These are phyloP conservation scores for Fraxinus platypoda DNA, from an alignment of 305 asterid species.

Conservation along the genomic window DNA sequence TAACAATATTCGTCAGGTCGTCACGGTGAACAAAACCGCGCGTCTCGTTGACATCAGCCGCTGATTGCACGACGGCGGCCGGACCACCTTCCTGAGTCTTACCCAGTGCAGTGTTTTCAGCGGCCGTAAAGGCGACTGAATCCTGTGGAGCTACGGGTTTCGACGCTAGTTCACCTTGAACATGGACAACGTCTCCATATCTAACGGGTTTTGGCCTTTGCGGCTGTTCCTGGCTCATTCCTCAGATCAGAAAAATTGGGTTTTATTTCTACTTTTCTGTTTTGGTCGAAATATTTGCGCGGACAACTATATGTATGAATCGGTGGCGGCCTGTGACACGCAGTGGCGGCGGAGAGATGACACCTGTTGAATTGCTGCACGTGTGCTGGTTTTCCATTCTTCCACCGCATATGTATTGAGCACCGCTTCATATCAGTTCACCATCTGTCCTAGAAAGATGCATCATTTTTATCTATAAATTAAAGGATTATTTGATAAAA, in stretches of 20 bases:
- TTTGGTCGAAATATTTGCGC: background rate
- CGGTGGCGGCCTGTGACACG: background rate
- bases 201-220: conserved; percentile 36
- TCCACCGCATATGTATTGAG: background rate
- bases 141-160: conserved; percentile 55
- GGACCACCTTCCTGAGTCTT: conserved; percentile 42
- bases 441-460: background rate
- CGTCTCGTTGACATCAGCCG: conserved; percentile 46
- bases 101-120: conserved; percentile 42
- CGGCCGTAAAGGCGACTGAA: conserved; percentile 49
- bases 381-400: background rate
- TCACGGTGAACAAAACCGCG: conserved; percentile 41
- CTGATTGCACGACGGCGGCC: conserved; percentile 48
- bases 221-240: conserved; percentile 41
- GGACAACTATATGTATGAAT: background rate
- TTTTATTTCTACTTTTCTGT: too few relatives aligned
- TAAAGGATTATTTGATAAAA: too few relatives aligned
- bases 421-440: background rate
- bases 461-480: too few relatives aligned
- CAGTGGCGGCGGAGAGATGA: background rate
- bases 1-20: conserved; percentile 27
- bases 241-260: background rate
- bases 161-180: conserved; percentile 49
- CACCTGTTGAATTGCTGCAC: background rate
- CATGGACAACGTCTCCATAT: conserved; percentile 54